Percentiles rank a stretch among this genome's conserved stretches.
These are phyloP conservation scores for Boechera stricta DNA, from an alignment of 345 rosid genomes.

Conservation along the genomic window DNA sequence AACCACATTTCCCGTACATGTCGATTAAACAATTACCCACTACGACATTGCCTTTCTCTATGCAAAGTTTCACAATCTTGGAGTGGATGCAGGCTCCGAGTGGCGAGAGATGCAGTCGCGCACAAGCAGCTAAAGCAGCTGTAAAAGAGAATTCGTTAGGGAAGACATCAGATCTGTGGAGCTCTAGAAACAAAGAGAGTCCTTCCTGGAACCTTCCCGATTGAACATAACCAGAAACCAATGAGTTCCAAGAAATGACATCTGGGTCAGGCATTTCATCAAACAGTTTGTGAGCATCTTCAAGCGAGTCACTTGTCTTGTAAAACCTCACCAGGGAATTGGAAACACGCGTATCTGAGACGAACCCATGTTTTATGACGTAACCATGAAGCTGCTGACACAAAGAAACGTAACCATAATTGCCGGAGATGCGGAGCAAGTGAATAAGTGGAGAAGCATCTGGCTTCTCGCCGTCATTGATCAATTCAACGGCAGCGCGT, in stretches of 20 bases:
- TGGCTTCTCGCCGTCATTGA: constrained; percentile 49
- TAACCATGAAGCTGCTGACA: constrained; percentile 66
- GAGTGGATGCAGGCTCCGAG: constrained; percentile 67
- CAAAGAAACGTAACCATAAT: constrained; percentile 51
- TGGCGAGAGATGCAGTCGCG: constrained; percentile 46
- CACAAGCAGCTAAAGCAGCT: constrained; percentile 67
- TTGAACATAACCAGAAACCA: constrained; percentile 65
- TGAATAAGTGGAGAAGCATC: constrained; percentile 52
- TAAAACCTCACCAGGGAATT: constrained; percentile 62
- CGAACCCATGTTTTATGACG: constrained; percentile 64
- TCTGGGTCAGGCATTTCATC: constrained; percentile 77
- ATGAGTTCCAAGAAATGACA: constrained; percentile 78
- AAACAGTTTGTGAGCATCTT: constrained; percentile 59
- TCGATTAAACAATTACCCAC: constrained; percentile 79
- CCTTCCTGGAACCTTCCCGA: constrained; percentile 58
- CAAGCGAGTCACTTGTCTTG: constrained; percentile 43
- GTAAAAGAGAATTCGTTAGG: constrained; percentile 71
- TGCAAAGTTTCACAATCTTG: constrained; percentile 59
- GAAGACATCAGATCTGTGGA: constrained; percentile 53
- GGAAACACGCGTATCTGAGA: constrained; percentile 57
- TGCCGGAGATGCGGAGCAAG: constrained; percentile 61
- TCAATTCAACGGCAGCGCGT: constrained; percentile 44
- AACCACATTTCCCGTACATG: constrained; percentile 83
- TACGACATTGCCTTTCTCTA: constrained; percentile 49
- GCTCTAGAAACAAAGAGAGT: constrained; percentile 57